Conservation (phyloP, 1,139 yeast genomes). For the Wickerhamomyces sp. region DNA sequence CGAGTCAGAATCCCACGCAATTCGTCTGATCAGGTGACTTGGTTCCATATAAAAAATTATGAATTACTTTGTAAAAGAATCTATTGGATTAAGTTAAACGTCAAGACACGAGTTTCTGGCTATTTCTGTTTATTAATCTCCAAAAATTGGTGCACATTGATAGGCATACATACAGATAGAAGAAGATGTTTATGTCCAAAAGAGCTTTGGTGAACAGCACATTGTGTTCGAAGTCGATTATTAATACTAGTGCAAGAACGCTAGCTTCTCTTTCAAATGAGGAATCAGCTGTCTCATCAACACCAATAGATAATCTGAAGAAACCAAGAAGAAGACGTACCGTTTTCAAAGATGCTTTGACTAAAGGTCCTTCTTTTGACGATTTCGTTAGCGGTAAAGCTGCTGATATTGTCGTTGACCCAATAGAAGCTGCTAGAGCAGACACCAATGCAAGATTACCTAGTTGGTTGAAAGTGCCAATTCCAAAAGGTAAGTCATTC, state of each 20-base stretch:
- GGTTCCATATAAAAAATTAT: too few species aligned
- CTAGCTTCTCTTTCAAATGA: constrained; percentile 14
- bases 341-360: constrained; percentile 64
- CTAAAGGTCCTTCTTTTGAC: constrained; percentile 89
- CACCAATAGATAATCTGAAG: constrained; percentile 7
- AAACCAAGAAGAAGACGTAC: constrained; percentile 47
- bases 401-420: constrained; percentile 57
- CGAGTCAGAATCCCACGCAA: background rate
- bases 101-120: too few species aligned
- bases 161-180: too few species aligned
- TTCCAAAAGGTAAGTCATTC: constrained; percentile 86
- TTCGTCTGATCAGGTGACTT: background rate
- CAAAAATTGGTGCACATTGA: too few species aligned
- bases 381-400: constrained; percentile 86
- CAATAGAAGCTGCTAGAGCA: constrained; percentile 63
- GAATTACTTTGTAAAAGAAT: background rate
- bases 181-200: constrained; percentile 12
- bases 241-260: constrained; percentile 8
- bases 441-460: constrained; percentile 52
- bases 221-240: constrained; percentile 5
- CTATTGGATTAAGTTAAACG: background rate
- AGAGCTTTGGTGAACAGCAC: constrained; percentile 9
- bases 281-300: constrained; percentile 3
- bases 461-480: constrained; percentile 89
- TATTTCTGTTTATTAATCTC: too few species aligned